Conservation (phyloP, 495 filamentous ascomycete species). For the Hamigera avellanea region DNA sequence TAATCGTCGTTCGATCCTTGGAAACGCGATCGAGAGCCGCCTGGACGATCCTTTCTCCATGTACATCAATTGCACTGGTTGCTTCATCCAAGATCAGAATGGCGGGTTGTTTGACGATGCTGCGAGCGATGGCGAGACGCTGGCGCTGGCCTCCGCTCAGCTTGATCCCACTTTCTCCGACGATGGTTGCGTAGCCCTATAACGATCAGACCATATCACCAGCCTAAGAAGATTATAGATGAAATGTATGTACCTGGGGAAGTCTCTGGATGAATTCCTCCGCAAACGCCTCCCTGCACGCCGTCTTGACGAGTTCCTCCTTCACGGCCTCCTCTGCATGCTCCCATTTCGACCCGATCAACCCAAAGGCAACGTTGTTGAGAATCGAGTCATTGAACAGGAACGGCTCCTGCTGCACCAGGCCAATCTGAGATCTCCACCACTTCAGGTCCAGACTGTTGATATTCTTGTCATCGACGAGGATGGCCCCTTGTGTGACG, state of each 20-base stretch:
- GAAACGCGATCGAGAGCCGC: slow-evolving; percentile 30
- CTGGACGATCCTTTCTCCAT: slow-evolving; percentile 35
- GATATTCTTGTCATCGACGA: slow-evolving; percentile 36
- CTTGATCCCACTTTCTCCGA: slow-evolving; percentile 22
- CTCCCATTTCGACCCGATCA: slow-evolving; percentile 49
- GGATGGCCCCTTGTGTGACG: slow-evolving; percentile 27
- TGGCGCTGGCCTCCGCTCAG: slow-evolving; percentile 44
- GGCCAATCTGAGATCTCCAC: slow-evolving; percentile 52
- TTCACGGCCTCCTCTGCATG: slow-evolving; percentile 36
- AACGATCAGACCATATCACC: slow-evolving; percentile 22
- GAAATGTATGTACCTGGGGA: slow-evolving; percentile 11
- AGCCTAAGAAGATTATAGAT: not conserved
- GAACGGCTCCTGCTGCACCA: slow-evolving; percentile 61
- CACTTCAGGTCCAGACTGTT: slow-evolving; percentile 45
- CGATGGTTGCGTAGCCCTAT: slow-evolving; percentile 22
- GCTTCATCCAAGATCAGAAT: slow-evolving; percentile 57
- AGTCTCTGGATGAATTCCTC: slow-evolving; percentile 23
- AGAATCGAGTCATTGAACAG: slow-evolving; percentile 60
- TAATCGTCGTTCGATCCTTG: slow-evolving; percentile 26
- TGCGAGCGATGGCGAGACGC: slow-evolving; percentile 57
- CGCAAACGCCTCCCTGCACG: slow-evolving; percentile 16
- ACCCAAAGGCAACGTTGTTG: slow-evolving; percentile 52
- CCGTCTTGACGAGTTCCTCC: slow-evolving; percentile 19
- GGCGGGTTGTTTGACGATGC: slow-evolving; percentile 71
- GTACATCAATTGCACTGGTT: slow-evolving; percentile 39